These are phyloP conservation scores for Cymbopogon citratus DNA, from an alignment of 176 grass and related monocot species.

Conservation along the genomic window DNA sequence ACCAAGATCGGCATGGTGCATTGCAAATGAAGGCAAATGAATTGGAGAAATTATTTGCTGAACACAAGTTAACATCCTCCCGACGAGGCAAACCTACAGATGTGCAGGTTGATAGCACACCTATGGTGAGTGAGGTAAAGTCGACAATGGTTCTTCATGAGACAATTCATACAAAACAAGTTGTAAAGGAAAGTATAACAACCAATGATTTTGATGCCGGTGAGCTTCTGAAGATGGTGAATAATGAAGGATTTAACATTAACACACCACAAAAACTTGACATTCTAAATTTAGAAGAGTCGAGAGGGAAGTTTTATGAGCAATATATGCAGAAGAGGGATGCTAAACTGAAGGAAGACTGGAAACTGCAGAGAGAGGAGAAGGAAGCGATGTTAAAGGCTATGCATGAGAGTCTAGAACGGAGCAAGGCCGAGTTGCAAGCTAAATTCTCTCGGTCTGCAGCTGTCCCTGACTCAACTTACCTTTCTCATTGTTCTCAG, in stretches of 20 bases:
- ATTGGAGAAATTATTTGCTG: conserved; percentile 89
- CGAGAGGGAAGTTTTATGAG: conserved; percentile 90
- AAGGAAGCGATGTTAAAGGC: conserved; percentile 85
- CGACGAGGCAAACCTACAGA: conserved; percentile 58
- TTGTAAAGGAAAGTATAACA: conserved; percentile 42
- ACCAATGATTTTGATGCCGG: conserved; percentile 46
- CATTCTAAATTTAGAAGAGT: conserved; percentile 69
- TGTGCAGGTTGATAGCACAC: conserved; percentile 40
- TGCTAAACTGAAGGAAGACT: conserved; percentile 85
- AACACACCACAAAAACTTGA: conserved; percentile 45
- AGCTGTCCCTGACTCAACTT: conserved; percentile 30
- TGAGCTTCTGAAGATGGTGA: conserved; percentile 76
- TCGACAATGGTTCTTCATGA: conserved; percentile 31
- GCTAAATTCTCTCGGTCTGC: conserved; percentile 61
- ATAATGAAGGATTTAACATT: conserved; percentile 36
- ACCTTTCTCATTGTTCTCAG: conserved; percentile 25
- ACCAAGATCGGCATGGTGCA: conserved; percentile 70
- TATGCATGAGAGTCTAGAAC: conserved; percentile 83
- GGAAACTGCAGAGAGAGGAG: conserved; percentile 59
- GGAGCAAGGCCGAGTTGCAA: conserved; percentile 76
- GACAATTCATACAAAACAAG: conserved; percentile 38
- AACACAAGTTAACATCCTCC: conserved; percentile 68
- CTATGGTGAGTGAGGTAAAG: conserved; percentile 45
- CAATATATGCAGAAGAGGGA: conserved; percentile 90
- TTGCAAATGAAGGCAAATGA: conserved; percentile 87